Evolutionary conservation across 2,329 filamentous ascomycete genomes (phyloP).

Genomic region (Talaromyces albobiverticillius): DNA sequence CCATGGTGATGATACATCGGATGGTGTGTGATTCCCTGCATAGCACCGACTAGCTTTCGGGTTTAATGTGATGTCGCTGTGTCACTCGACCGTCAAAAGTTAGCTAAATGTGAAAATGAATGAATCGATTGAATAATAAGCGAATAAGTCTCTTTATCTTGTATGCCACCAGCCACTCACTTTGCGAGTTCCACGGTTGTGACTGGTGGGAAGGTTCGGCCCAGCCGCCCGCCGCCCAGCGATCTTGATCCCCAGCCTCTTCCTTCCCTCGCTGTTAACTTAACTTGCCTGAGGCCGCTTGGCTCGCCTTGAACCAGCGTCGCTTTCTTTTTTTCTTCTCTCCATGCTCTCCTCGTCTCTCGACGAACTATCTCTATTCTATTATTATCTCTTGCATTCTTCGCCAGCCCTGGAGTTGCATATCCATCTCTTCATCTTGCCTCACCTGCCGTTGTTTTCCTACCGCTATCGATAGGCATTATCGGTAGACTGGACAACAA

Average conservation of each 20-base stretch:
- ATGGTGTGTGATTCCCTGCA: slow-evolving; percentile 3
- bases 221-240: slow-evolving; percentile 15
- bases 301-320: no score
- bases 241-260: slow-evolving; percentile 14
- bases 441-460: not conserved
- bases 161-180: slow-evolving; percentile 8
- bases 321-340: not conserved
- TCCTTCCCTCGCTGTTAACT: not conserved
- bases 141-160: not conserved
- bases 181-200: not conserved
- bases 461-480: not conserved
- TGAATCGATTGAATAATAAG: not conserved
- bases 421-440: not conserved
- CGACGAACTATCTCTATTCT: not conserved
- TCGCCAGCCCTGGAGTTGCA: slow-evolving; percentile 6
- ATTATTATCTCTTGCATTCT: not conserved
- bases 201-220: slow-evolving; percentile 16
- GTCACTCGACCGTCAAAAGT: not conserved
- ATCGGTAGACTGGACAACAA: not conserved
- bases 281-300: no score
- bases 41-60: not conserved
- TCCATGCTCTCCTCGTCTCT: not conserved
- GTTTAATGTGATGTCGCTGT: slow-evolving; percentile 3
- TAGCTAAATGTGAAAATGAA: not conserved
- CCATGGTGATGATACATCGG: not conserved